Evolutionary conservation across 2,329 filamentous ascomycete genomes (phyloP).

Genomic region (Ceratocystis cacaofunesta): DNA sequence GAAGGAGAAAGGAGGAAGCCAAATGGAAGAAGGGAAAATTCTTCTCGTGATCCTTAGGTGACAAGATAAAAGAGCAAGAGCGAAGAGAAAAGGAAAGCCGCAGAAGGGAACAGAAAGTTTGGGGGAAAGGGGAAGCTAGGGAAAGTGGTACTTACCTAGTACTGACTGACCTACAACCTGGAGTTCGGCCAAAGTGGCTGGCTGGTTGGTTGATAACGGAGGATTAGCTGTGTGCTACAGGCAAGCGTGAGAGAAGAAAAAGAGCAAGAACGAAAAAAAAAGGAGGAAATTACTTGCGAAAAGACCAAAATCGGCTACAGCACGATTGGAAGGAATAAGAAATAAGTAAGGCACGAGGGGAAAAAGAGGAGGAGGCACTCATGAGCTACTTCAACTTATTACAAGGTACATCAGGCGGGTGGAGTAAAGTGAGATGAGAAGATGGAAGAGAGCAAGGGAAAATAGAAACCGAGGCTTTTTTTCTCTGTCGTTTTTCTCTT

Average conservation of each 20-base stretch:
- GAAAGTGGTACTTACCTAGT: background rate
- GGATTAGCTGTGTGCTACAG: background rate
- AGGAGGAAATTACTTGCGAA: constrained; percentile 11
- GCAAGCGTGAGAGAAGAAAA: background rate
- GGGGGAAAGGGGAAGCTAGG: constrained; percentile 3
- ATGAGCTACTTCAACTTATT: background rate
- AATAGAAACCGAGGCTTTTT: background rate
- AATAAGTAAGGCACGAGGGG: background rate
- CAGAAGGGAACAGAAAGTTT: constrained; percentile 4
- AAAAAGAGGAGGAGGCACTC: background rate
- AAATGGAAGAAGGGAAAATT: constrained; percentile 1
- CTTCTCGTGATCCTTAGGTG: constrained; percentile 1
- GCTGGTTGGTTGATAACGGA: background rate
- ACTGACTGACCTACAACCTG: background rate
- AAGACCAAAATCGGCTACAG: background rate
- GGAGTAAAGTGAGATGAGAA: background rate
- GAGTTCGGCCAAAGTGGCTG: background rate
- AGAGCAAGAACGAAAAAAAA: background rate
- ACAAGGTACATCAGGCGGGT: background rate
- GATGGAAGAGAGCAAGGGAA: background rate
- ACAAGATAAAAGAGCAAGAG: constrained; percentile 7
- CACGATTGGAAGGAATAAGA: background rate
- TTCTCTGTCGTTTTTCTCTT: background rate
- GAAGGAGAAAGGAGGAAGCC: background rate
- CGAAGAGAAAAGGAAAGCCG: background rate